Percentiles rank a stretch among this genome's conserved stretches.
Evolutionary conservation across 1,139 yeast species (phyloP).

Genomic region (Yamadazyma spencermartinsiae): DNA sequence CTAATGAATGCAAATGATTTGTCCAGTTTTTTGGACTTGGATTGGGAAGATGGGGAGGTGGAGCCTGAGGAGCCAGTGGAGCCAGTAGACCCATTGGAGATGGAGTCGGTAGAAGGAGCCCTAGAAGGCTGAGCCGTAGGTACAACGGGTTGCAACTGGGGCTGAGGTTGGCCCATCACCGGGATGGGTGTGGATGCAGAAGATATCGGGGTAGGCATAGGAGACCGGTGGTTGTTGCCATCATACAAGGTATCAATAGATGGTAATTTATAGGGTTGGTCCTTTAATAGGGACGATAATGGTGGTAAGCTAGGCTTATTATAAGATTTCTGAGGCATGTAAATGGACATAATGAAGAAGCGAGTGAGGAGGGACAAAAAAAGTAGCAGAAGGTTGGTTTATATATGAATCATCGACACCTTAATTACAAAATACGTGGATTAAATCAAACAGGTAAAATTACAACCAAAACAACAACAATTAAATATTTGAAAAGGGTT

Average conservation of each 20-base stretch:
- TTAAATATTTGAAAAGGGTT: conserved; percentile 3
- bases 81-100: neutral
- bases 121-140: conserved; percentile 9
- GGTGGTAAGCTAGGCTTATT: conserved; percentile 40
- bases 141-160: neutral
- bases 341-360: conserved; percentile 11
- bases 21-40: conserved; percentile 11
- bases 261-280: conserved; percentile 25
- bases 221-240: conserved; percentile 3
- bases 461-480: conserved; percentile 1
- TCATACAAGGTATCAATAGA: conserved; percentile 23
- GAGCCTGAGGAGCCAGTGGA: too few species aligned
- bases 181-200: conserved; percentile 14
- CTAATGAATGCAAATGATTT: conserved; percentile 84
- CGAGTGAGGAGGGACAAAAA: conserved; percentile 2
- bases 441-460: conserved; percentile 1
- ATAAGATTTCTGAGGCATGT: conserved; percentile 18
- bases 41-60: conserved; percentile 15
- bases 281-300: conserved; percentile 35
- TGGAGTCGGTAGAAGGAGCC: conserved; percentile 11
- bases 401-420: conserved; percentile 1
- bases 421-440: conserved; percentile 1
- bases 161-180: conserved; percentile 1
- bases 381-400: conserved; percentile 1
- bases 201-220: conserved; percentile 3